Percentiles rank a stretch among this genome's conserved stretches.
These are phyloP conservation scores for Xerocomus nothofagi DNA, from an alignment of 1,284 basidiomycete genomes.

Conservation along the genomic window DNA sequence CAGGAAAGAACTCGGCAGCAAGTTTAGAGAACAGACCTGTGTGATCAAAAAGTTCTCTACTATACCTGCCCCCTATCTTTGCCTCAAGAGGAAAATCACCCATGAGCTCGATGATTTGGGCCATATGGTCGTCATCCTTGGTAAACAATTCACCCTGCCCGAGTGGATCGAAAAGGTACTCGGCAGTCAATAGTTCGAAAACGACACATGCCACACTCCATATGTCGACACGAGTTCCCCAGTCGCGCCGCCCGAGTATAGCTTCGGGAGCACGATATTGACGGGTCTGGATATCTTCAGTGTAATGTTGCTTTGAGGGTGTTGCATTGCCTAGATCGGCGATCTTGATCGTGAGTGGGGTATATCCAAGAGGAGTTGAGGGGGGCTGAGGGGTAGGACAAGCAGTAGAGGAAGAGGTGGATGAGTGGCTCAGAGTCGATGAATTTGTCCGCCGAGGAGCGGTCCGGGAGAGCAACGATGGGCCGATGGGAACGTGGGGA, in stretches of 20 bases:
- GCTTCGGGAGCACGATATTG: conserved; percentile 93
- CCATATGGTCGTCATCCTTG: conserved; percentile 95
- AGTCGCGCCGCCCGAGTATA: conserved; percentile 83
- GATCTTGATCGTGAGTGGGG: conserved; percentile 83
- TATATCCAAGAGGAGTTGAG: conserved; percentile 25
- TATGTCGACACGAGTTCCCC: conserved; percentile 83
- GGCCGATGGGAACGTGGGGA: conserved; percentile 35
- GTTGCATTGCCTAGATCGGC: conserved; percentile 90
- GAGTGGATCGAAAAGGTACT: conserved; percentile 89
- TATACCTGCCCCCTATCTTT: conserved; percentile 84
- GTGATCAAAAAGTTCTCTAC: conserved; percentile 82
- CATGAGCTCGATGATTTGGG: conserved; percentile 87
- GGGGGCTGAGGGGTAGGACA: conserved; percentile 29
- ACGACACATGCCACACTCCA: conserved; percentile 89
- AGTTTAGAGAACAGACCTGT: conserved; percentile 47
- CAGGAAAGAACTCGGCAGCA: background rate
- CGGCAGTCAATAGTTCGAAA: conserved; percentile 84
- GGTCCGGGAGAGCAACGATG: conserved; percentile 69
- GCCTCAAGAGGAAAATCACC: conserved; percentile 69
- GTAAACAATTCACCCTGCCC: conserved; percentile 79
- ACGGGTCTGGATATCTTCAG: conserved; percentile 92
- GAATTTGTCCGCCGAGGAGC: conserved; percentile 44
- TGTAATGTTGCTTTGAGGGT: conserved; percentile 80
- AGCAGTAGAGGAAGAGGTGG: conserved; percentile 27
- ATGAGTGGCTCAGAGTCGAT: conserved; percentile 25